Conservation (phyloP, 176 grass and related monocot genomes). For the Oryza punctata region DNA sequence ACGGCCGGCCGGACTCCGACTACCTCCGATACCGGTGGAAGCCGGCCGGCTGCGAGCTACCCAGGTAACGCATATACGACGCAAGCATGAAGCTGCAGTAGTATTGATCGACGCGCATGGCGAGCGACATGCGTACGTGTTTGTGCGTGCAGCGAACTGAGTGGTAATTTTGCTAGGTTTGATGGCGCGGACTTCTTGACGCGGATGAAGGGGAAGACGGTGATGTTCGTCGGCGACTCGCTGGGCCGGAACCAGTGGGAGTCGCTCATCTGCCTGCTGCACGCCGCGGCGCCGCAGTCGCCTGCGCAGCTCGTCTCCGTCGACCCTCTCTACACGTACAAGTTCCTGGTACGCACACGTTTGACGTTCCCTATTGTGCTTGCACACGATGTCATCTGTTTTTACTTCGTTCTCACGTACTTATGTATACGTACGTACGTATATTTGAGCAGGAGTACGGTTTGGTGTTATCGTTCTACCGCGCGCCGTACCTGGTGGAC, state of each 20-base stretch:
- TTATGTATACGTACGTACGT: not conserved
- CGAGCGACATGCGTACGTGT: too few relatives aligned
- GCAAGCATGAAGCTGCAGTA: too few relatives aligned
- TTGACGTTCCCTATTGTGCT: not conserved
- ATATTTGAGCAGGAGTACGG: slow-evolving; percentile 52
- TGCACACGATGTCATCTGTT: not conserved
- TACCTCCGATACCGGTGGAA: slow-evolving; percentile 81
- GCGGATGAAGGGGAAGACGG: slow-evolving; percentile 80
- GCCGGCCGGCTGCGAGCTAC: slow-evolving; percentile 70
- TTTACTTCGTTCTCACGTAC: too few relatives aligned
- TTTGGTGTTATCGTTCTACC: slow-evolving; percentile 72
- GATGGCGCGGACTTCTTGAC: slow-evolving; percentile 73
- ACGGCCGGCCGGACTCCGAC: slow-evolving; percentile 79
- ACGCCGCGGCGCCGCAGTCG: slow-evolving; percentile 66
- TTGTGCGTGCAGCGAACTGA: too few relatives aligned
- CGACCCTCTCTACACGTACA: slow-evolving; percentile 87
- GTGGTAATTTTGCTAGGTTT: slow-evolving; percentile 43
- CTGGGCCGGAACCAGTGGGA: slow-evolving; percentile 93
- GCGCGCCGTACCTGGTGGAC: slow-evolving; percentile 90
- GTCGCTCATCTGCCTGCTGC: slow-evolving; percentile 91
- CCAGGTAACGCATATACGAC: slow-evolving; percentile 33
- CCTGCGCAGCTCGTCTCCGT: slow-evolving; percentile 58
- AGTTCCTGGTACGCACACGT: slow-evolving; percentile 49
- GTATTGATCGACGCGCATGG: too few relatives aligned
- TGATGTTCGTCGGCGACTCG: slow-evolving; percentile 98